Evolutionary conservation across 305 asterid species (phyloP).

Genomic region (Coffea humblotiana): DNA sequence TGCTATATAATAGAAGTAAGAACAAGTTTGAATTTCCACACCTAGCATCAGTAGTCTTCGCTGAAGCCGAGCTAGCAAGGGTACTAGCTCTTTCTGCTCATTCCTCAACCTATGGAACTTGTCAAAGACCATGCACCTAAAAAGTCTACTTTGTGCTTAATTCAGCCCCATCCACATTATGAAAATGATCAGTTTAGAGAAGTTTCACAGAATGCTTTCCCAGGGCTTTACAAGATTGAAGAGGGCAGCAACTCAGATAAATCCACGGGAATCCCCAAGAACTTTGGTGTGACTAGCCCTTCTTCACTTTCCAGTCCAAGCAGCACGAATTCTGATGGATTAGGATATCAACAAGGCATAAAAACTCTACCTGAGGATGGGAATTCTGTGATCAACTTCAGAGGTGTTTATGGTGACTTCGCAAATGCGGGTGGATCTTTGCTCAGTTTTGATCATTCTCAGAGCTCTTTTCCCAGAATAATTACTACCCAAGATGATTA

Average conservation of each 20-base stretch:
- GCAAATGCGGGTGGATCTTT: constrained; percentile 44
- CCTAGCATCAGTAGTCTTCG: constrained; percentile 9
- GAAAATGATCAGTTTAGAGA: constrained; percentile 48
- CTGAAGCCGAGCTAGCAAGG: not conserved
- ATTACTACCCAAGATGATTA: constrained; percentile 34
- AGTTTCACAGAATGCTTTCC: constrained; percentile 32
- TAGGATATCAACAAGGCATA: constrained; percentile 34
- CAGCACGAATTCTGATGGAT: constrained; percentile 67
- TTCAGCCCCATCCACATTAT: constrained; percentile 58
- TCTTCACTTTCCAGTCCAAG: constrained; percentile 77
- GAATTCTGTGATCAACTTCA: constrained; percentile 57
- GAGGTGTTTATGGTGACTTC: constrained; percentile 40
- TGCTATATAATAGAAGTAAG: constrained; percentile 14
- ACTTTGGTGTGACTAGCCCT: constrained; percentile 44
- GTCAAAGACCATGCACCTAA: constrained; percentile 45
- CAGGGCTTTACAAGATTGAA: too few species aligned
- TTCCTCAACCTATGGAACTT: constrained; percentile 46
- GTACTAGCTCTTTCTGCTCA: constrained; percentile 3
- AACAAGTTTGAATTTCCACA: constrained; percentile 6
- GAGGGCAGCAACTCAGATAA: constrained; percentile 52
- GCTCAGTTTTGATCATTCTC: constrained; percentile 57
- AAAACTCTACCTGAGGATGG: constrained; percentile 44
- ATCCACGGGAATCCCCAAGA: constrained; percentile 33
- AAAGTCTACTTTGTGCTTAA: constrained; percentile 46
- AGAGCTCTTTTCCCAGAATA: constrained; percentile 30